Evolutionary conservation across 805 yeast species (phyloP).

Genomic region (Grigorovia humatica): DNA sequence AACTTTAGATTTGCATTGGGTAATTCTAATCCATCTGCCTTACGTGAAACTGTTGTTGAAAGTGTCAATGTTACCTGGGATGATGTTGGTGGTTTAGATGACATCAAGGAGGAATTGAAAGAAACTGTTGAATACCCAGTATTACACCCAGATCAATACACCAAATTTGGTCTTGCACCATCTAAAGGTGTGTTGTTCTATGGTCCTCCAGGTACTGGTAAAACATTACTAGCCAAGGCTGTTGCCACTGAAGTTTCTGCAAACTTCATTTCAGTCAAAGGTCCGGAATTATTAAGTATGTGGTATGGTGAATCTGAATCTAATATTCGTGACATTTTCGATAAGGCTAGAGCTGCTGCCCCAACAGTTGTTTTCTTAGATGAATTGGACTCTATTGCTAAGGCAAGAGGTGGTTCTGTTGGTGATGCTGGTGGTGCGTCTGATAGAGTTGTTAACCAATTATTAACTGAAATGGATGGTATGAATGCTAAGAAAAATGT

Average conservation of each 20-base stretch:
- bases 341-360: constrained; percentile 98
- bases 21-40: constrained; percentile 95
- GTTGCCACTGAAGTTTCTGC: constrained; percentile 99
- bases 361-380: constrained; percentile 98
- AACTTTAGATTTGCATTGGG: constrained; percentile 97
- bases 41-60: constrained; percentile 98
- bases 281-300: constrained; percentile 64
- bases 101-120: constrained; percentile 90
- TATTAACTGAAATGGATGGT: constrained; percentile 98
- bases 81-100: constrained; percentile 97
- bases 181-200: constrained; percentile 96
- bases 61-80: constrained; percentile 98
- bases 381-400: constrained; percentile 95
- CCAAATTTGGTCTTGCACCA: constrained; percentile 96
- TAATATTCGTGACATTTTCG: constrained; percentile 93
- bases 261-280: constrained; percentile 78
- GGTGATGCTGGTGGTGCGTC: constrained; percentile 99
- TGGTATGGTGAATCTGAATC: constrained; percentile 99
- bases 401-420: constrained; percentile 93
- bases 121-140: constrained; percentile 99
- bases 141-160: constrained; percentile 95
- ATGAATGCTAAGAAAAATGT: constrained; percentile 99
- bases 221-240: constrained; percentile 94
- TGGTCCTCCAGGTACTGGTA: constrained; percentile 99
- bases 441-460: constrained; percentile 95